Evolutionary conservation across 352 stramenopile genomes (phyloP), one percentile per base, ranked within the genome.

Genomic region (Globisporangium nodosum): DNA sequence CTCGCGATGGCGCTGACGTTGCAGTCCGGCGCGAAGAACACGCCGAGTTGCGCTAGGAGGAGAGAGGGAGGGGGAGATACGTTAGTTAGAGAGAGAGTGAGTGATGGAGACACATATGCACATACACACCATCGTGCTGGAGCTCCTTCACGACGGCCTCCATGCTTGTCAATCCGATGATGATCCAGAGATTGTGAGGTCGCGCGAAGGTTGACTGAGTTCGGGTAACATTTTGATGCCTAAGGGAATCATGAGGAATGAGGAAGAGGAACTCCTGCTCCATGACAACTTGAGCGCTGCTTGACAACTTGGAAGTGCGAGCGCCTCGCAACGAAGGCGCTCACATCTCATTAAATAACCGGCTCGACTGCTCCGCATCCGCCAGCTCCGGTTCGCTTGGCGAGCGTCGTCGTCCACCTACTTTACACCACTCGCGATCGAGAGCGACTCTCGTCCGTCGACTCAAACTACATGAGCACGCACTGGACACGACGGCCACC

Each of bases 1-100:
- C 85, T 94, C 43, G 82, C 85, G 70, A 94, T 88, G 46, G 75
- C 74, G 48, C 74, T 90, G 35, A 88, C 77, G 66, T 87, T 83
- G 69, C 84, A 91, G 18, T 91, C 82, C 11, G 80, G 50, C 49
- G 62, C 65, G 40, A 94, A 65, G 58, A 95, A 95, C 31, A 90
- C 77, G 33, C 78, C 69, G 45, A 95, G 58, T 53, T 92, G 72
- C 13, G 78, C 85, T 94, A 64, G 51, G 2, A 27, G 55, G 39
- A 49, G 3, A 16, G 18, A 15, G 20, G 40, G 12, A 12, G 6
- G 52, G 24, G 12, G 15, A 43, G 21, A 31, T 3, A 5, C 2
- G 35, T 7, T 9, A 12, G 6, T 20, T 61, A 58, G 69, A 54
- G 5, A 57, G 63, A 59, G 68, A 52, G 3, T 54, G 5, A 15